Base-by-base conservation (phyloP, 305 asterid genomes). In the Fraxinus ornus region DNA sequence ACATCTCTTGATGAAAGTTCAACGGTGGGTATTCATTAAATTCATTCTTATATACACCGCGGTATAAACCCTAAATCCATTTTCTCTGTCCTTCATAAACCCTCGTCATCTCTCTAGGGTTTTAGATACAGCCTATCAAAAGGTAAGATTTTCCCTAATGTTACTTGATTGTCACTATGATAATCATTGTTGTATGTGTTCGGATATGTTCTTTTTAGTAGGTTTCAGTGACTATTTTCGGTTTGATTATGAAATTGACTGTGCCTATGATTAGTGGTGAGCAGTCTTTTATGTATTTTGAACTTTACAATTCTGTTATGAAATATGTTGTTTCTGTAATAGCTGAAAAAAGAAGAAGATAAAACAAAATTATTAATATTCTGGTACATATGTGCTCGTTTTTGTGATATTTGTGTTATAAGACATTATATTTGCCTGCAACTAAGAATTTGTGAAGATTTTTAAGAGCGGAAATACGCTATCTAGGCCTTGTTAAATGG, bases 61-160 rank as follows among this genome's bases (percentile, higher is more conserved):
- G 13, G 30, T 62, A 62, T 62, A 62, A 60, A 22, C 71, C 71
- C 71, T 62, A 62, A 22, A 7, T 35, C 26, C 77, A 26, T 24
- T 78, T 75, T 68, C 77, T 9, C 26, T 24, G 62, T 5, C 36
- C 39, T 13, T 33, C 33, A 76, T 72, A 88, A 88, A 85, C 90
- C 85, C 64, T 44, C 71, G 37, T 71, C 49, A 41, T 64, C 66
- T 36, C 57, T 35, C 30, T 85, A 83, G 88, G 90, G 90, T 85
- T 88, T 88, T 36, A 77, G 76, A 77, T 6, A 22, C n/a, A 66
- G 8, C 66, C 47, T 57, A 5, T 71, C 77, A 9, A 35, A 35
- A 81, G 88, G 90, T 83, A 35, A 35, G 66, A 62, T 74, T 57
- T 57, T 73, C 28, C 60, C 79, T 17, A 26, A 78, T 13, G 37